Percentiles rank a stretch among this genome's conserved stretches.
Evolutionary conservation across 2,329 filamentous ascomycete genomes (phyloP).

Genomic region (Chrysoporthe puriensis): DNA sequence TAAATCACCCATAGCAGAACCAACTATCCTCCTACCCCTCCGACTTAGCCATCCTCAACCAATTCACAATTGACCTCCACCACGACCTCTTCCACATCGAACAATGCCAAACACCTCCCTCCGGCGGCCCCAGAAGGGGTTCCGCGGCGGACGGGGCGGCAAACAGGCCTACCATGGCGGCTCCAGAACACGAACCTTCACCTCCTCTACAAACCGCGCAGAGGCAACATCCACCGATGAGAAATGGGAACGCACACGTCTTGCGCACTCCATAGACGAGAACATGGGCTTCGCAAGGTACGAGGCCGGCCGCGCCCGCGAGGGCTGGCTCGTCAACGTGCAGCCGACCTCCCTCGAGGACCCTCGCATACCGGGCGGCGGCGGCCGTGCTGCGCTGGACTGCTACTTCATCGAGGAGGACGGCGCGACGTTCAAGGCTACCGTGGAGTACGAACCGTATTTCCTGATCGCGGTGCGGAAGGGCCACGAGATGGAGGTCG

Average conservation of each 20-base stretch:
- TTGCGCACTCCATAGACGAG: constrained; percentile 91
- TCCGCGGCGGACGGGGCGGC: constrained; percentile 59
- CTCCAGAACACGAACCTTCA: constrained; percentile 74
- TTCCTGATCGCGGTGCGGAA: constrained; percentile 90
- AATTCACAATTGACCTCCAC: background rate
- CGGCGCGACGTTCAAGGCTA: constrained; percentile 90
- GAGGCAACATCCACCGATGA: constrained; percentile 93
- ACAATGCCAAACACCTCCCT: constrained; percentile 65
- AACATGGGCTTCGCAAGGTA: constrained; percentile 91
- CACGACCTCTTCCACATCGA: constrained; percentile 23
- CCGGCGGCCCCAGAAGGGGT: constrained; percentile 65
- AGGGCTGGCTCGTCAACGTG: constrained; percentile 94
- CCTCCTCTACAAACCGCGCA: constrained; percentile 72
- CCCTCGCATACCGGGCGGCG: constrained; percentile 79
- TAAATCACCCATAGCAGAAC: background rate
- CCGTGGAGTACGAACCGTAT: constrained; percentile 94
- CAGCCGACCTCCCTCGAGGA: constrained; percentile 89
- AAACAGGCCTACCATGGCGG: constrained; percentile 73
- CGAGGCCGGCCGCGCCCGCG: constrained; percentile 80
- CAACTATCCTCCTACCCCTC: background rate
- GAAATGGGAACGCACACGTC: constrained; percentile 81
- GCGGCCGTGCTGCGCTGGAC: constrained; percentile 87
- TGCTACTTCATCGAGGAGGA: constrained; percentile 97
- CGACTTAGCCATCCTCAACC: background rate
- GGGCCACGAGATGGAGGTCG: constrained; percentile 87